phyloP scores from a whole-genome alignment of 257 asterid species.

The Solanum medicagineum region DNA sequence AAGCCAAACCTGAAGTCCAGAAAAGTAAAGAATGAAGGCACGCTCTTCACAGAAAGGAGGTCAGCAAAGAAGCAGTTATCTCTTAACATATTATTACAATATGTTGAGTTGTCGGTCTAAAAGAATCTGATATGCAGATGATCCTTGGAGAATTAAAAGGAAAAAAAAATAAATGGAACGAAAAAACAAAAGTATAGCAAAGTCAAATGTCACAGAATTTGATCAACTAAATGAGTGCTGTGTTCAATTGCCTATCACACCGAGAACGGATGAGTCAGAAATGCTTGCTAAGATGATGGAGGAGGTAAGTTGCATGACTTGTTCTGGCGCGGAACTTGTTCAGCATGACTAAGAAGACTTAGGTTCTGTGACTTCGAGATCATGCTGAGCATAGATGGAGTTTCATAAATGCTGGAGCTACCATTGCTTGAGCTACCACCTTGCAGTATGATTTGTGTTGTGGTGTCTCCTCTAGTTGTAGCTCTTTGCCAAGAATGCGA shows the following conservation, averaged over 20 bases:
- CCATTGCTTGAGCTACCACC: constrained; percentile 7
- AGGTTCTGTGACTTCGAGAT: constrained; percentile 15
- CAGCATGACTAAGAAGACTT: not conserved
- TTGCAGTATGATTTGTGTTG: not conserved
- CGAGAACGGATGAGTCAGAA: not conserved
- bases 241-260: not conserved
- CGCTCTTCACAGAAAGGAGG: not conserved
- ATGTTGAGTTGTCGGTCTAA: not conserved
- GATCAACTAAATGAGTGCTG: not conserved
- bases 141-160: not conserved
- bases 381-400: constrained; percentile 22
- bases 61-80: not conserved
- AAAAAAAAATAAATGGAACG: not conserved
- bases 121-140: not conserved
- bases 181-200: not conserved
- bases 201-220: not conserved
- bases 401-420: constrained; percentile 6
- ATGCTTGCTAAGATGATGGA: not conserved
- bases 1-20: not conserved
- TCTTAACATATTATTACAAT: not conserved
- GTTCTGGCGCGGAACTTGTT: not conserved
- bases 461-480: constrained; percentile 22
- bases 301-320: not conserved
- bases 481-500: constrained; percentile 38
- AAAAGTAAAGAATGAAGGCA: not conserved